Evolutionary conservation across 352 stramenopile species (phyloP).

Genomic region (Aphanomyces cochlioides): DNA sequence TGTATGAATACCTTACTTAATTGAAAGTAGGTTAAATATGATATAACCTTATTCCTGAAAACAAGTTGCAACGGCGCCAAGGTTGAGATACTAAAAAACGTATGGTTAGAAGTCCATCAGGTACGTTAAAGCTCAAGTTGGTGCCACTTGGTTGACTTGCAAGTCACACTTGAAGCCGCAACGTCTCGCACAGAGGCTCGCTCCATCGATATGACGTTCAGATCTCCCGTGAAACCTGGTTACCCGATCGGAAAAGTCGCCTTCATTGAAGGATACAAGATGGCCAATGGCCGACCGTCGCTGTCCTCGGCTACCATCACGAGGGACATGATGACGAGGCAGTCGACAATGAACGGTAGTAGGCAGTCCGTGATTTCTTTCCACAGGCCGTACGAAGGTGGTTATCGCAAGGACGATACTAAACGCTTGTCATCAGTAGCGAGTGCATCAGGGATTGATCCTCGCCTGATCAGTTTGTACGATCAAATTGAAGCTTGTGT

Average conservation of each 20-base stretch:
- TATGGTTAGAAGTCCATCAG: no score
- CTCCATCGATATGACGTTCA: not conserved
- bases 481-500: not conserved
- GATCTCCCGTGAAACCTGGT: conserved; percentile 1
- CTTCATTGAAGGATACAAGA: conserved; percentile 15
- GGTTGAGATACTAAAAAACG: no score
- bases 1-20: not conserved
- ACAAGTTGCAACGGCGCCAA: no score
- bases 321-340: not conserved
- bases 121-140: not conserved
- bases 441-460: conserved; percentile 6
- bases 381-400: not conserved
- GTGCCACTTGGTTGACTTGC: not conserved
- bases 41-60: no score
- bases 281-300: not conserved
- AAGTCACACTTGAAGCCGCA: not conserved
- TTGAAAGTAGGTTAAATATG: no score
- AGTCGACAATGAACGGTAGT: not conserved
- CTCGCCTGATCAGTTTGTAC: conserved; percentile 1
- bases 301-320: not conserved
- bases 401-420: not conserved
- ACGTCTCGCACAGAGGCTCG: not conserved
- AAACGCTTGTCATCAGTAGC: not conserved
- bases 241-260: conserved; percentile 17
- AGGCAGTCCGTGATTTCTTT: not conserved